A percentile compares a stretch with the other conserved stretches of the same genome.
phyloP scores from a whole-genome alignment of 2,329 filamentous ascomycete species.

The Colletotrichum sidae region DNA sequence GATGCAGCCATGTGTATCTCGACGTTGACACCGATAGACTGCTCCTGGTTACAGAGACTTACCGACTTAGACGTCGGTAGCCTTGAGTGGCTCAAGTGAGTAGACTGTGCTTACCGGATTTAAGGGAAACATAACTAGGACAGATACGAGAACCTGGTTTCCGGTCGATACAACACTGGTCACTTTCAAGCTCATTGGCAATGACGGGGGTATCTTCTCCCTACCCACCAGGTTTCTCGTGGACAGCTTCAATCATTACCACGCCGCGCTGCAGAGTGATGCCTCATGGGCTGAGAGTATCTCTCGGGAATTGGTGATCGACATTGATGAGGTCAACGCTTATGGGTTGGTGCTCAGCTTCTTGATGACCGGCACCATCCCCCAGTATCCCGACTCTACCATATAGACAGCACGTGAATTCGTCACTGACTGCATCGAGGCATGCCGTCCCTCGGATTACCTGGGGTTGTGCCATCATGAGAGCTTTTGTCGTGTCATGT shows the following conservation, averaged over 20 bases:
- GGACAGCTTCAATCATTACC: too few species aligned
- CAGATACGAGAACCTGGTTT: conserved; percentile 17
- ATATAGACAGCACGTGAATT: neutral
- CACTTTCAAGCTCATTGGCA: too few species aligned
- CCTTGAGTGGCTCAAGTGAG: conserved; percentile 26
- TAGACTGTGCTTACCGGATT: neutral
- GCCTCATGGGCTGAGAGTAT: too few species aligned
- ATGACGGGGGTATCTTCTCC: too few species aligned
- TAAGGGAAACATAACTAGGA: too few species aligned
- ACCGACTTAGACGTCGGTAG: conserved; percentile 5
- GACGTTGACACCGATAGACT: neutral
- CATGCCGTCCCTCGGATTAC: conserved; percentile 5
- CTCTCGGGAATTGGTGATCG: too few species aligned
- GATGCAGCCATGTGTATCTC: too few species aligned
- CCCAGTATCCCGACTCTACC: conserved; percentile 1
- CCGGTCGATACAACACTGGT: neutral
- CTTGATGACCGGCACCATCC: conserved; percentile 22
- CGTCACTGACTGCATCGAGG: conserved; percentile 18
- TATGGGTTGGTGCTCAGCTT: neutral
- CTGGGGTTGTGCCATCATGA: neutral
- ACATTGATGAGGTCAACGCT: too few species aligned
- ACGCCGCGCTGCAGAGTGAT: too few species aligned
- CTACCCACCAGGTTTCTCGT: too few species aligned
- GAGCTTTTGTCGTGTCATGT: conserved; percentile 4
- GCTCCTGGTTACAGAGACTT: conserved; percentile 18